Percentiles rank a stretch among this genome's conserved stretches.
Evolutionary conservation across 805 yeast species (phyloP).

Genomic region (Candida cerambycidarum): DNA sequence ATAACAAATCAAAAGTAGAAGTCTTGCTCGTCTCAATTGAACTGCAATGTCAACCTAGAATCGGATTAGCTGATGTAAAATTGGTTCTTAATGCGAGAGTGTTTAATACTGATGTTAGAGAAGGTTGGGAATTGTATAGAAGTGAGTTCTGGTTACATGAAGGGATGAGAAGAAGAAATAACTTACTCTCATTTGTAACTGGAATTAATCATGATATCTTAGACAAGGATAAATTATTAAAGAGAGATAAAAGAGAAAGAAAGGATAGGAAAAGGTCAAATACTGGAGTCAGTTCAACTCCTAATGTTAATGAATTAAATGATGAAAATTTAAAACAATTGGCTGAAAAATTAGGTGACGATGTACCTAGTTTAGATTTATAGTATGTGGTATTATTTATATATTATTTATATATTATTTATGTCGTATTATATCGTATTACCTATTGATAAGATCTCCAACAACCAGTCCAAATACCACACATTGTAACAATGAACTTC

Average conservation of each 20-base stretch:
- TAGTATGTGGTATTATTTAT: too few species aligned
- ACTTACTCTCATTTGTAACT: conserved; percentile 30
- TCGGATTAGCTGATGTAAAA: conserved; percentile 76
- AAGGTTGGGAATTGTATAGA: conserved; percentile 92
- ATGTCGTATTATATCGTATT: background rate
- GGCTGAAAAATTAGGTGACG: conserved; percentile 10
- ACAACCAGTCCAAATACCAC: conserved; percentile 30
- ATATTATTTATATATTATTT: background rate
- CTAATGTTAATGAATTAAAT: conserved; percentile 15
- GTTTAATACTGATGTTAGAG: conserved; percentile 79
- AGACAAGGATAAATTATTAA: conserved; percentile 29
- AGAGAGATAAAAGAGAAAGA: conserved; percentile 40
- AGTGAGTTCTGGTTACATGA: conserved; percentile 93
- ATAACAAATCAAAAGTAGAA: conserved; percentile 34
- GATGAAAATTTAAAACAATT: conserved; percentile 18
- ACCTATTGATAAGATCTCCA: conserved; percentile 2
- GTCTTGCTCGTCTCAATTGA: conserved; percentile 40
- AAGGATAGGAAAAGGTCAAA: conserved; percentile 35
- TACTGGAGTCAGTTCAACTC: conserved; percentile 6
- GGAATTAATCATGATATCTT: conserved; percentile 13
- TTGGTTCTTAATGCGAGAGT: conserved; percentile 77
- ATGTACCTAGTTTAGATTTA: background rate
- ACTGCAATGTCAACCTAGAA: conserved; percentile 54
- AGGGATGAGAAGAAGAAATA: conserved; percentile 57
- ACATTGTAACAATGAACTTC: conserved; percentile 44